Percentiles rank a stretch among this genome's conserved stretches.
Evolutionary conservation across 108 stramenopile genomes (phyloP).

Genomic region (Hondaea fermentalgiana): DNA sequence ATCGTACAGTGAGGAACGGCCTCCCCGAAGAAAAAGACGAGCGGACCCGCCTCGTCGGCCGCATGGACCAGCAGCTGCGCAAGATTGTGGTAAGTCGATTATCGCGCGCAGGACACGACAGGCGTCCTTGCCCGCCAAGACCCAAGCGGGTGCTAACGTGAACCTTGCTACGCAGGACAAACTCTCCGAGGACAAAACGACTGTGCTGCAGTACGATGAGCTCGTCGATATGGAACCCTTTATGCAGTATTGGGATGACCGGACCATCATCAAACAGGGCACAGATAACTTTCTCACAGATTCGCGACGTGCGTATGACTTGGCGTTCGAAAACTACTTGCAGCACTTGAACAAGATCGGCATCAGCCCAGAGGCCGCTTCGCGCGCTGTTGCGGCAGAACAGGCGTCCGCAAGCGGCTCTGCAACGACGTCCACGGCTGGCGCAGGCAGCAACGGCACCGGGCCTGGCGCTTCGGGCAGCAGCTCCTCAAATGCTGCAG

Average conservation of each 20-base stretch:
- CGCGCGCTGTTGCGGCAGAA: not conserved
- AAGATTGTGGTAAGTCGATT: constrained; percentile 8
- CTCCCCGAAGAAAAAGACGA: not conserved
- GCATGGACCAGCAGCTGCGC: not conserved
- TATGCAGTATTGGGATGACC: not conserved
- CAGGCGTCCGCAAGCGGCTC: too few relatives aligned
- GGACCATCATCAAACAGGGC: not conserved
- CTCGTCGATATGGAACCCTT: not conserved
- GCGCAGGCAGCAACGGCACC: too few relatives aligned
- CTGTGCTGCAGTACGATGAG: not conserved
- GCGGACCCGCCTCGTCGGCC: not conserved
- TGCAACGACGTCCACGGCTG: too few relatives aligned
- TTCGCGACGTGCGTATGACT: not conserved
- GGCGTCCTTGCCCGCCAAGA: too few relatives aligned
- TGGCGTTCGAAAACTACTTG: not conserved
- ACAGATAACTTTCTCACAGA: not conserved
- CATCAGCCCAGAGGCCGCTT: not conserved
- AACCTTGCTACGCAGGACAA: not conserved
- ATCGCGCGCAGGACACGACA: too few relatives aligned
- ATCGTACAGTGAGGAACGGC: not conserved
- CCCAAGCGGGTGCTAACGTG: too few relatives aligned
- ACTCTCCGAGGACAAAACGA: not conserved
- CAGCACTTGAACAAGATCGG: not conserved
- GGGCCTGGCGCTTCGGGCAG: too few relatives aligned
- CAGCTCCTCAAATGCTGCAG: not conserved